Conservation (phyloP, 352 stramenopile species). For the Globisporangium polare region DNA sequence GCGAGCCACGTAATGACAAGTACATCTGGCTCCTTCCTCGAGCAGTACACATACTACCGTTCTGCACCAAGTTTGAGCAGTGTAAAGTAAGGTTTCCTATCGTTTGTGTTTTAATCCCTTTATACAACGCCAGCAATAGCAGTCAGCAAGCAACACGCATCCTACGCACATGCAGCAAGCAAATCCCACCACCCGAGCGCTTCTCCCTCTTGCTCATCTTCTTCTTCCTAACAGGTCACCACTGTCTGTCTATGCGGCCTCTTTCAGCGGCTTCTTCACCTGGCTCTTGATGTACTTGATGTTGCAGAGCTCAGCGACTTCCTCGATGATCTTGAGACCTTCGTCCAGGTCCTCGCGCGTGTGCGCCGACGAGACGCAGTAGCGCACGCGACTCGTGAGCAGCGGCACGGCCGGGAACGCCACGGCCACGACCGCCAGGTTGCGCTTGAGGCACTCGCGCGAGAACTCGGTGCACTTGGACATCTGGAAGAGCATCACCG, state of each 20-base stretch:
- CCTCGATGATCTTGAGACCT: slow-evolving; percentile 78
- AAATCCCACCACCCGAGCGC: neutral
- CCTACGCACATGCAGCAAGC: neutral
- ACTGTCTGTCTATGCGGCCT: neutral
- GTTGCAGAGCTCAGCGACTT: slow-evolving; percentile 75
- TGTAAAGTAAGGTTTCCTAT: too few species aligned
- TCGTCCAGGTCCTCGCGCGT: slow-evolving; percentile 81
- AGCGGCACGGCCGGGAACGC: slow-evolving; percentile 92
- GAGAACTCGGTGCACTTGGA: slow-evolving; percentile 93
- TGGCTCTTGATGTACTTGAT: slow-evolving; percentile 84
- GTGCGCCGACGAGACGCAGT: slow-evolving; percentile 92
- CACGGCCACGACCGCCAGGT: slow-evolving; percentile 92
- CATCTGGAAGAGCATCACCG: slow-evolving; percentile 93
- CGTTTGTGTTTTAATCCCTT: too few species aligned
- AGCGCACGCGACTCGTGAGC: slow-evolving; percentile 78
- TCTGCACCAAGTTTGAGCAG: too few species aligned
- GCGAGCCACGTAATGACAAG: too few species aligned
- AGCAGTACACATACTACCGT: neutral
- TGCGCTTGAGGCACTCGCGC: slow-evolving; percentile 80
- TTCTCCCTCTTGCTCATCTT: neutral
- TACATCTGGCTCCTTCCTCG: too few species aligned
- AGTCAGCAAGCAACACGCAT: neutral
- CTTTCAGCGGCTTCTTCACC: neutral
- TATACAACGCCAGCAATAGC: neutral
- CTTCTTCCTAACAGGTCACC: neutral